Evolutionary conservation across 2,329 filamentous ascomycete species (phyloP).

Genomic region (Stromatinia cepivora): DNA sequence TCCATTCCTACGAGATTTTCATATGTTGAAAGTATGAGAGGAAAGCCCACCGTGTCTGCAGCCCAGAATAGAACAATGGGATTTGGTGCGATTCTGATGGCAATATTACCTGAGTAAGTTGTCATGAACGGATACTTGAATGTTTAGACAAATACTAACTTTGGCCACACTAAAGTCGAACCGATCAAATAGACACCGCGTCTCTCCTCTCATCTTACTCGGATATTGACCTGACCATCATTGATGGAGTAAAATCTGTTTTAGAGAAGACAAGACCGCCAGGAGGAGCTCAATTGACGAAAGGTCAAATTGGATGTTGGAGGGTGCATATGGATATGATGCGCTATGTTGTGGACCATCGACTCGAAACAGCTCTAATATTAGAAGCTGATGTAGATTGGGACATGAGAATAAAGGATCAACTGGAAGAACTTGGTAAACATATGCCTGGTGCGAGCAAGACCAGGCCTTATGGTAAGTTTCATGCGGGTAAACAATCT

Average conservation of each 20-base stretch:
- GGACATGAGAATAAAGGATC: conserved; percentile 6
- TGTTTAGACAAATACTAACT: not conserved
- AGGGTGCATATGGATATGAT: conserved; percentile 16
- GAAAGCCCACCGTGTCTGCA: not conserved
- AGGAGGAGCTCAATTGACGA: not conserved
- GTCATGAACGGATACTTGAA: not conserved
- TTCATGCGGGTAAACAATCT: not conserved
- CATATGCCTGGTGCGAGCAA: conserved; percentile 12
- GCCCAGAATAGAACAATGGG: conserved; percentile 9
- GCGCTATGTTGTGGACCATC: conserved; percentile 14
- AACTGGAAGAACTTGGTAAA: conserved; percentile 9
- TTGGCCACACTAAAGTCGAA: not conserved
- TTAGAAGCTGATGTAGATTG: conserved; percentile 17
- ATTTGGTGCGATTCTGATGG: conserved; percentile 8
- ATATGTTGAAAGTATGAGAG: not conserved
- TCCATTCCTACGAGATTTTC: not conserved
- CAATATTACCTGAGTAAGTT: conserved; percentile 2
- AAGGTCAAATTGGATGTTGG: conserved; percentile 12
- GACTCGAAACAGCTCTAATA: conserved; percentile 14
- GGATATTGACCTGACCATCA: conserved; percentile 12
- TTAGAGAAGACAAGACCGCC: not conserved
- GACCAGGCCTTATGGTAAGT: conserved; percentile 7
- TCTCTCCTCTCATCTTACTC: conserved; percentile 7
- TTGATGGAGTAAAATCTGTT: not conserved
- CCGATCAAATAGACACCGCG: conserved; percentile 5